Evolutionary conservation across 129 eudicot species (phyloP).

Genomic region (Dittrichia graveolens): DNA sequence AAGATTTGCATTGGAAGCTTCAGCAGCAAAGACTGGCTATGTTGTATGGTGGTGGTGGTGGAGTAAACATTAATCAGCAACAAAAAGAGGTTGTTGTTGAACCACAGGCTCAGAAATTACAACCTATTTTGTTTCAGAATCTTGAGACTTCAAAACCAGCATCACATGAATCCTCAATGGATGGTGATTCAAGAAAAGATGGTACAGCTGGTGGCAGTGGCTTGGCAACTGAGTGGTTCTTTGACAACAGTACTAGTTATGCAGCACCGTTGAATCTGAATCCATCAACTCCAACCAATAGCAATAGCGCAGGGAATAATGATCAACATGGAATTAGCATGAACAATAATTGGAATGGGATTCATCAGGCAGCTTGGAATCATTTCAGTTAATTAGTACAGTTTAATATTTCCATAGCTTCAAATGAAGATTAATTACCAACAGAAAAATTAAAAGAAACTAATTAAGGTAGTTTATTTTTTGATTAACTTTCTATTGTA

Average conservation of each 20-base stretch:
- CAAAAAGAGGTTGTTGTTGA: constrained; percentile 19
- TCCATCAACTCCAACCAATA: constrained; percentile 32
- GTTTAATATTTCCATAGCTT: constrained; percentile 31
- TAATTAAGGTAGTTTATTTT: constrained; percentile 21
- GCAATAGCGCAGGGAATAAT: constrained; percentile 41
- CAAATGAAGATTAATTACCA: constrained; percentile 4
- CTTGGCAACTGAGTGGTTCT: constrained; percentile 61
- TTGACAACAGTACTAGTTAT: constrained; percentile 46
- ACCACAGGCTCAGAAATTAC: constrained; percentile 43
- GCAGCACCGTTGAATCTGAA: constrained; percentile 40
- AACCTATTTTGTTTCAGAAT: constrained; percentile 70
- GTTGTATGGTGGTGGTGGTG: constrained; percentile 55
- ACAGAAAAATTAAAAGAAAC: not conserved
- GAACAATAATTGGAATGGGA: constrained; percentile 44
- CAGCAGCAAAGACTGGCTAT: constrained; percentile 78
- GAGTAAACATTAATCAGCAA: constrained; percentile 29
- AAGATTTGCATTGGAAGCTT: constrained; percentile 89
- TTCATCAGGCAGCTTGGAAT: constrained; percentile 56
- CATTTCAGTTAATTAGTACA: constrained; percentile 42
- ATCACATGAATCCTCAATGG: constrained; percentile 1
- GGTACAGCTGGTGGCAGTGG: constrained; percentile 13
- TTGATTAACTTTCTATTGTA: not conserved
- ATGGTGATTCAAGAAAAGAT: constrained; percentile 40
- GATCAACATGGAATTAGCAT: constrained; percentile 44
- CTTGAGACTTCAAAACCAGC: constrained; percentile 52